These are phyloP conservation scores for Boeremia lycopersici DNA, from an alignment of 2,329 filamentous ascomycete species.

Conservation along the genomic window DNA sequence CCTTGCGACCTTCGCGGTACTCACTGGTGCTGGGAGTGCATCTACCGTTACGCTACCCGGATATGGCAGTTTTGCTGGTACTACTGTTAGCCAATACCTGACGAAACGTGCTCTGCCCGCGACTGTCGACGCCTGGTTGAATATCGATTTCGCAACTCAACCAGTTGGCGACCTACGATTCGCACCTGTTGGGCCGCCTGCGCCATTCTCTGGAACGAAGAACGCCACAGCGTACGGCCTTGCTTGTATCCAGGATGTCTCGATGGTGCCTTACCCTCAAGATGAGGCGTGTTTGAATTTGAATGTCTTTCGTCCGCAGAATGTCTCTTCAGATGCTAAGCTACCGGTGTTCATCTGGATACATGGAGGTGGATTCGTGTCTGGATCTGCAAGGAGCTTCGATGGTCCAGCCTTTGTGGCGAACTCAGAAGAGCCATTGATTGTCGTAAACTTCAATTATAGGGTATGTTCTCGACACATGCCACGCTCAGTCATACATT, in stretches of 20 bases:
- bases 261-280: constrained; percentile 35
- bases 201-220: constrained; percentile 47
- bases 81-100: constrained; percentile 42
- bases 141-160: constrained; percentile 53
- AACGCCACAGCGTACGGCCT: constrained; percentile 48
- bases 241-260: constrained; percentile 51
- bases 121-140: constrained; percentile 55
- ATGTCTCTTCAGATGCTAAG: constrained; percentile 20
- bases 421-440: constrained; percentile 28
- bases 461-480: constrained; percentile 14
- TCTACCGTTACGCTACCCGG: constrained; percentile 37
- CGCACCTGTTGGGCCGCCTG: constrained; percentile 44
- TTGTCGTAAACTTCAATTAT: constrained; percentile 39
- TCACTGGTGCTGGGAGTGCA: constrained; percentile 2
- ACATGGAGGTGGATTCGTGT: constrained; percentile 34
- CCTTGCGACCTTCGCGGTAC: constrained; percentile 7
- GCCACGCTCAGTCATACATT: background rate
- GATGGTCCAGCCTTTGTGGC: constrained; percentile 36
- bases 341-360: constrained; percentile 40
- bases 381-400: constrained; percentile 31
- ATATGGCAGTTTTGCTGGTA: constrained; percentile 50
- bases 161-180: constrained; percentile 49
- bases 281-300: constrained; percentile 35
- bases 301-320: constrained; percentile 35
- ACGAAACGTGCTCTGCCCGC: constrained; percentile 43